Evolutionary conservation across 768 basidiomycete genomes (phyloP).

Genomic region (Suillus ampliporus): DNA sequence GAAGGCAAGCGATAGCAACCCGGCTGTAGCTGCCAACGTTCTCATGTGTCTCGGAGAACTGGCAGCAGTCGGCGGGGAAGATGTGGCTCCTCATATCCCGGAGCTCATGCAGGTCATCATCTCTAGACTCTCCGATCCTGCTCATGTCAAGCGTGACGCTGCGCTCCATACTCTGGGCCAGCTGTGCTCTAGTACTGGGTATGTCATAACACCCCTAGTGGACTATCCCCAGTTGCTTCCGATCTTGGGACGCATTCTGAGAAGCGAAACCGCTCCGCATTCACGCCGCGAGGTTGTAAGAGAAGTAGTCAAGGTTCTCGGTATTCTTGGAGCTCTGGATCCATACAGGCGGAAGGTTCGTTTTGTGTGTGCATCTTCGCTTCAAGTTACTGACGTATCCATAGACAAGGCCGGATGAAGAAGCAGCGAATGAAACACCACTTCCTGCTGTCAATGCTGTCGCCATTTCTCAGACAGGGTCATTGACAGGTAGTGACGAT

Average conservation of each 20-base stretch:
- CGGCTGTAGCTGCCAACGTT: constrained; percentile 90
- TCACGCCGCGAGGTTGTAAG: constrained; percentile 90
- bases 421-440: constrained; percentile 61
- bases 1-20: constrained; percentile 85
- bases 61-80: constrained; percentile 91
- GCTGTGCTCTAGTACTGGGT: constrained; percentile 93
- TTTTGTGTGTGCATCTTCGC: not conserved
- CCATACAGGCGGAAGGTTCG: constrained; percentile 92
- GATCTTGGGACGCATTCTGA: constrained; percentile 81
- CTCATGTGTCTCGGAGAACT: constrained; percentile 95
- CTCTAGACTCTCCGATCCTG: constrained; percentile 86
- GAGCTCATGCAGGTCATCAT: constrained; percentile 93
- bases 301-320: constrained; percentile 94
- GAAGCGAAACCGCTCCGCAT: constrained; percentile 69
- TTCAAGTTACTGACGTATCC: constrained; percentile 15
- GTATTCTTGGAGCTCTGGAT: constrained; percentile 94
- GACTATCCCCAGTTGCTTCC: constrained; percentile 93
- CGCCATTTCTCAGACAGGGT: constrained; percentile 64
- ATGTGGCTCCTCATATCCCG: constrained; percentile 80
- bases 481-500: constrained; percentile 79
- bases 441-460: constrained; percentile 71
- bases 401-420: constrained; percentile 68
- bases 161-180: constrained; percentile 94
- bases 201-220: constrained; percentile 88
- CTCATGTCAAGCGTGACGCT: constrained; percentile 88